A percentile compares a stretch with the other conserved stretches of the same genome.
These are phyloP conservation scores for Ceratocystis huliohia DNA, from an alignment of 2,329 filamentous ascomycete genomes.

Conservation along the genomic window DNA sequence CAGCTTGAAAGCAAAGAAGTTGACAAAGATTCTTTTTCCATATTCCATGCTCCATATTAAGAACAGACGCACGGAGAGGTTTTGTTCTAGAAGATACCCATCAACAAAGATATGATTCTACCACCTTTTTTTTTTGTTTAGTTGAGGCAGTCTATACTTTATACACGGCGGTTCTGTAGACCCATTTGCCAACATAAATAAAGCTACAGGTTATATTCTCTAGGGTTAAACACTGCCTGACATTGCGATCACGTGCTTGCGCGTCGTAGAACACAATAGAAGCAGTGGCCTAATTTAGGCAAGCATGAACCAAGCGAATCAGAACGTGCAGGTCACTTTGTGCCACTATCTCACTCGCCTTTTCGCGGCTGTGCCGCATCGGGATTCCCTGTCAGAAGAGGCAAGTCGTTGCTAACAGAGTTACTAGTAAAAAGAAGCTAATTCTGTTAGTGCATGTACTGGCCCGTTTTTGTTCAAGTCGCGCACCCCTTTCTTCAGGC, in stretches of 20 bases:
- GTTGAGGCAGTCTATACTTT: not conserved
- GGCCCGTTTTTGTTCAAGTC: conserved; percentile 9
- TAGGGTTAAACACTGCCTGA: not conserved
- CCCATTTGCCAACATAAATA: too few relatives aligned
- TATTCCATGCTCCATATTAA: not conserved
- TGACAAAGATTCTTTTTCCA: not conserved
- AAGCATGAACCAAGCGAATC: not conserved
- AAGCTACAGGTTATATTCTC: not conserved
- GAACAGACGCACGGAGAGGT: not conserved
- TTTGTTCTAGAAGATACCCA: conserved; percentile 17
- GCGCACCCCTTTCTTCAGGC: not conserved
- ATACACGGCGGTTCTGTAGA: too few relatives aligned
- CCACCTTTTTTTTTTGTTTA: not conserved
- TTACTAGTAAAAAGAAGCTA: not conserved
- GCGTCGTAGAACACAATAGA: conserved; percentile 13
- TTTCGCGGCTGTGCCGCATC: conserved; percentile 9
- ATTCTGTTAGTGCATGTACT: not conserved
- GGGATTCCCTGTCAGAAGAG: conserved; percentile 1
- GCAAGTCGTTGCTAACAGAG: not conserved
- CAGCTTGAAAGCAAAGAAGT: not conserved
- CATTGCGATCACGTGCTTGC: conserved; percentile 14
- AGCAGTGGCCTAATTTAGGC: not conserved
- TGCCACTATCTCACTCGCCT: conserved; percentile 7
- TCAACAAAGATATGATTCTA: conserved; percentile 9
- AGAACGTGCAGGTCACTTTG: not conserved